Conservation (phyloP, 331 rosid genomes). For the Cydonia oblonga region DNA sequence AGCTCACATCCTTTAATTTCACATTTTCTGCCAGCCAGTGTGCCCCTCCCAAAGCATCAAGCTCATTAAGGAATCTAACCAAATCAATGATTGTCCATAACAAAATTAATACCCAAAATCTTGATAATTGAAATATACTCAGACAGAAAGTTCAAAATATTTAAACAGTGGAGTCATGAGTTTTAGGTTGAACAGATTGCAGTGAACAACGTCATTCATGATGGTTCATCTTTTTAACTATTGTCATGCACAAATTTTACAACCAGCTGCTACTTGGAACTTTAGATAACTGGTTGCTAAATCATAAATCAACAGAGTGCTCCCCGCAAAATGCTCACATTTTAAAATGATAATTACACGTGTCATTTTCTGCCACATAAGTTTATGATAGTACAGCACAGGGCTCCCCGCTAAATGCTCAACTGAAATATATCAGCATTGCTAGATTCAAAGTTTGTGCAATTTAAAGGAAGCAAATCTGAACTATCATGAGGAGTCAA, state of each 20-base stretch:
- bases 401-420: too few species aligned
- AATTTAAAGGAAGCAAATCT: too few species aligned
- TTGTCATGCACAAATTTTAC: too few species aligned
- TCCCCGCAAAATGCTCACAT: not conserved
- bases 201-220: too few species aligned
- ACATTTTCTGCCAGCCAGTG: slow-evolving; percentile 60
- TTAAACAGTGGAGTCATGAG: not conserved
- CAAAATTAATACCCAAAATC: not conserved
- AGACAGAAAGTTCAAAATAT: not conserved
- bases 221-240: too few species aligned
- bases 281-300: too few species aligned
- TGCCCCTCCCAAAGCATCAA: slow-evolving; percentile 75
- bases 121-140: not conserved
- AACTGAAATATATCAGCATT: too few species aligned
- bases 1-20: slow-evolving; percentile 44
- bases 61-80: slow-evolving; percentile 65
- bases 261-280: too few species aligned
- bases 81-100: slow-evolving; percentile 10
- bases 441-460: too few species aligned
- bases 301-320: too few species aligned
- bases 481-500: not conserved
- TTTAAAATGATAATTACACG: not conserved
- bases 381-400: not conserved
- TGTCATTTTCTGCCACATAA: not conserved
- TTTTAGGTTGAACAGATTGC: not conserved